These are phyloP conservation scores for Penicillium olsonii DNA, from an alignment of 2,329 filamentous ascomycete genomes.

Conservation along the genomic window DNA sequence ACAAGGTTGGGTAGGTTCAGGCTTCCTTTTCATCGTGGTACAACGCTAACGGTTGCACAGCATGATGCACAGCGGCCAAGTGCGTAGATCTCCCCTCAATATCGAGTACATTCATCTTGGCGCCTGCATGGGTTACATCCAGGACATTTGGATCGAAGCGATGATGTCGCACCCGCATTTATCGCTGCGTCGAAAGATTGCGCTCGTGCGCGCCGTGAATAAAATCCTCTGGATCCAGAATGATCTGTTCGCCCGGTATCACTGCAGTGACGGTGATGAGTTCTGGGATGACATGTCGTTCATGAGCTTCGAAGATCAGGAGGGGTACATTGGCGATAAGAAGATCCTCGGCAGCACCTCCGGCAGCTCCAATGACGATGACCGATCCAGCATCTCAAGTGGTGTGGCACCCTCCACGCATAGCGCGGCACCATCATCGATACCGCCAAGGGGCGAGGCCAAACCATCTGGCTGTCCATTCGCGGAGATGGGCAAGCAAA, in stretches of 20 bases:
- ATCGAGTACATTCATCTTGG: constrained; percentile 81
- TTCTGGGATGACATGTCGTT: constrained; percentile 48
- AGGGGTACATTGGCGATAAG: constrained; percentile 66
- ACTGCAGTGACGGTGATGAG: constrained; percentile 69
- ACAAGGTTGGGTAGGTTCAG: constrained; percentile 70
- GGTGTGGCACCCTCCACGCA: constrained; percentile 21
- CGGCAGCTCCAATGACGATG: constrained; percentile 32
- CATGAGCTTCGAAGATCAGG: constrained; percentile 54
- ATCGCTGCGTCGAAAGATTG: constrained; percentile 67
- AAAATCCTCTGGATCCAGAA: constrained; percentile 90
- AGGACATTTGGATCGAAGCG: constrained; percentile 75
- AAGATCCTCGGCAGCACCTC: constrained; percentile 49
- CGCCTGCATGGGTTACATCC: constrained; percentile 70
- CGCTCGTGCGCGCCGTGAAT: constrained; percentile 71
- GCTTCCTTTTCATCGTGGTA: neutral
- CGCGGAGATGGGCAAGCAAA: constrained; percentile 25
- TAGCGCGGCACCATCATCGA: constrained; percentile 14
- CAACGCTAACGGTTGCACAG: constrained; percentile 34
- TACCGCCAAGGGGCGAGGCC: neutral
- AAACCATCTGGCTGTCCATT: constrained; percentile 32
- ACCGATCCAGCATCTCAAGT: constrained; percentile 30
- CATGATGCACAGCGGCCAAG: constrained; percentile 80
- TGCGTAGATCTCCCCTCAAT: constrained; percentile 70
- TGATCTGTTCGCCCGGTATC: constrained; percentile 82
- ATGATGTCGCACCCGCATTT: constrained; percentile 71